Evolutionary conservation across 768 basidiomycete species (phyloP).

Genomic region (Stropharia rugosoannulata): DNA sequence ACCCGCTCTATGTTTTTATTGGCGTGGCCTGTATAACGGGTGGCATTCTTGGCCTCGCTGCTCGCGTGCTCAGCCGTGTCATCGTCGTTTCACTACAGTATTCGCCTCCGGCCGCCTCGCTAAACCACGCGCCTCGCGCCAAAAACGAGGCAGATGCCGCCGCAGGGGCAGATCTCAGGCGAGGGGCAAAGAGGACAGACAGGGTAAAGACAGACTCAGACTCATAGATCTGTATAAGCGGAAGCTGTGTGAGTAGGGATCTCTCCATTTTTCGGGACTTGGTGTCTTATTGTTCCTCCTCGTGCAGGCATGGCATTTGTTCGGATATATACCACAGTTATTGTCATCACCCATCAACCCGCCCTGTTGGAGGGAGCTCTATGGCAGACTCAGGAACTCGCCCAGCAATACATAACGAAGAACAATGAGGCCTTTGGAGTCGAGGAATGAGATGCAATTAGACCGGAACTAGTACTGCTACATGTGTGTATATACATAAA

Average conservation of each 20-base stretch:
- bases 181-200: slow-evolving; percentile 5
- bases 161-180: not conserved
- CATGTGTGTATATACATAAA: slow-evolving; percentile 2
- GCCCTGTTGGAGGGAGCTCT: too few relatives aligned
- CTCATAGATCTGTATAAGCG: not conserved
- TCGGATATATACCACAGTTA: not conserved
- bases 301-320: not conserved
- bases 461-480: slow-evolving; percentile 1
- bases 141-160: slow-evolving; percentile 1
- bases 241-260: too few relatives aligned
- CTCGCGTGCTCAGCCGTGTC: slow-evolving; percentile 16
- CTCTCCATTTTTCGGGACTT: not conserved
- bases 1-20: slow-evolving; percentile 56
- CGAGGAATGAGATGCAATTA: not conserved
- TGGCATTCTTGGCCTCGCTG: slow-evolving; percentile 41
- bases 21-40: slow-evolving; percentile 58
- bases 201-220: slow-evolving; percentile 10
- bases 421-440: not conserved
- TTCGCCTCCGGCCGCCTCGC: not conserved
- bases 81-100: slow-evolving; percentile 8
- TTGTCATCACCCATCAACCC: too few relatives aligned
- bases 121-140: not conserved
- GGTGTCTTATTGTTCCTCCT: not conserved
- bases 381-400: too few relatives aligned
- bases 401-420: too few relatives aligned